Base-by-base conservation (phyloP, 305 asterid species). In the Withania somnifera region DNA sequence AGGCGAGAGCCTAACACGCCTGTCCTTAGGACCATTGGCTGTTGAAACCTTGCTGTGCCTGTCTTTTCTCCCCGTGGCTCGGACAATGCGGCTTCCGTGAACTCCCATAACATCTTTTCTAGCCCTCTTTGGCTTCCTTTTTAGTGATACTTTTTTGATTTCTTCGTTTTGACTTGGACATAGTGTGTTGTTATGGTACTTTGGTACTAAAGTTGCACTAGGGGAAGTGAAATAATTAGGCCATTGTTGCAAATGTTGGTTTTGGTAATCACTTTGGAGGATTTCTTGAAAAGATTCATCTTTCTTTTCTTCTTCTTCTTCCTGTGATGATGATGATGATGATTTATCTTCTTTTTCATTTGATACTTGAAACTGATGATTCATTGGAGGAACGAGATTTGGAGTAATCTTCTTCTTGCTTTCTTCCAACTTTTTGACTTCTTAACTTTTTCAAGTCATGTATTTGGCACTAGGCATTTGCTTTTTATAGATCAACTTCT, bases 1-100 rank as follows among this genome's bases (percentile, higher is more conserved):
- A 3, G 99, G 98, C 9, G 99, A 93, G 19, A 95, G 94, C 83
- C 99, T 91, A 17, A 95, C 98, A n/a, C 99, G 92, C 71, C 99
- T 88, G 89, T 95, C 99, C 79, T 93, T 83, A 0, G 97, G 97
- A 63, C 99, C 99, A 58, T 88, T 95, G 6, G 99, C 92, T 11
- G 99, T 95, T 87, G 91, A 89, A 17, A 95, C 98, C 82, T 95
- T 94, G 87, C 99, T 95, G 87, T 95, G 99, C 54, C 99, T 87
- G 85, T 95, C 99, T 85, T 95, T 95, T 60, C 93, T 79, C 24
- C 97, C 97, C 4, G 91, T 90, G 71, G 98, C 88, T 87, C 93
- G 86, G 36, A 95, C 86, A 87, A 95, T 93, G 90, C 91, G 97
- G 36, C 98, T 95, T 63, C 97, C 97, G 61, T 91, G 93, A 4